Conservation (phyloP, 176 grass and related monocot genomes). For the Eremochloa ophiuroides region DNA sequence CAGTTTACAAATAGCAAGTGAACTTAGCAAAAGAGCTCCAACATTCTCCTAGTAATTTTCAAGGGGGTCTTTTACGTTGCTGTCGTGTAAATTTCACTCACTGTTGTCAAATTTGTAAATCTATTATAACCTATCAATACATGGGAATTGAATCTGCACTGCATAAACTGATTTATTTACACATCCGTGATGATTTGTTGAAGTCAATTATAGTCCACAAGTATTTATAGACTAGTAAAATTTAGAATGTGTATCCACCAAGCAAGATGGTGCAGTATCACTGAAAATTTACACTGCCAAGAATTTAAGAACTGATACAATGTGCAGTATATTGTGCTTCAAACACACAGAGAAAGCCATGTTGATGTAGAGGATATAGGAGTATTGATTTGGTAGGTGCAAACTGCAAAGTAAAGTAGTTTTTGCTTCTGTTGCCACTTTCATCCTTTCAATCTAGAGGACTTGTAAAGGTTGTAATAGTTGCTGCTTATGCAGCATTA, state of each 20-base stretch:
- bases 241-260: background rate
- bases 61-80: background rate
- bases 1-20: background rate
- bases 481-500: background rate
- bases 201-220: background rate
- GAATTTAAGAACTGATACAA: background rate
- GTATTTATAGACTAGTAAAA: background rate
- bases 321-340: background rate
- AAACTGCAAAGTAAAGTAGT: background rate
- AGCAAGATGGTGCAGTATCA: constrained; percentile 2
- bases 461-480: background rate
- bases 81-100: background rate
- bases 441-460: background rate
- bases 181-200: background rate
- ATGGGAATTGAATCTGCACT: background rate
- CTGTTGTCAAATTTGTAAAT: background rate
- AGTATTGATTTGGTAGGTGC: background rate
- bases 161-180: background rate
- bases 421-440: background rate
- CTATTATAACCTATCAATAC: background rate
- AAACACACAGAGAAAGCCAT: background rate
- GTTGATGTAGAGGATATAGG: constrained; percentile 2
- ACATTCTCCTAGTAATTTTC: background rate
- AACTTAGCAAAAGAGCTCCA: background rate
- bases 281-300: background rate